Evolutionary conservation across 2,329 filamentous ascomycete genomes (phyloP).

Genomic region (Alternaria gansuensis): DNA sequence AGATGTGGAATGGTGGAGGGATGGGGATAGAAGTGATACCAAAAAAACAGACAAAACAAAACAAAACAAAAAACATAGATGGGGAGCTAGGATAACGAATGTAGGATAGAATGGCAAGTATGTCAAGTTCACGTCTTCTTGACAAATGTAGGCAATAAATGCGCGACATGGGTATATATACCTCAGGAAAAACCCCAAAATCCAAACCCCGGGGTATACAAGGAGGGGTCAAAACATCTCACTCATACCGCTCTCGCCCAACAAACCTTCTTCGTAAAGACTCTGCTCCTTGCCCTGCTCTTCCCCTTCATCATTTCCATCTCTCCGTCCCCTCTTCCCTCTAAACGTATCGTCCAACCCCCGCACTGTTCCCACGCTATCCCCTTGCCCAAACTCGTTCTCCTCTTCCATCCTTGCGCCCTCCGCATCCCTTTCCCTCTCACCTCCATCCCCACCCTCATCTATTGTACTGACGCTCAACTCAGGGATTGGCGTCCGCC

Average conservation of each 20-base stretch:
- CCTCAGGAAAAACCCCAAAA: background rate
- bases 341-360: constrained; percentile 58
- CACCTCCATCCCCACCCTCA: background rate
- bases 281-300: background rate
- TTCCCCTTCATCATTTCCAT: background rate
- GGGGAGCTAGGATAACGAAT: background rate
- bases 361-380: constrained; percentile 29
- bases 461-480: constrained; percentile 13
- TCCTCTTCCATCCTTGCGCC: constrained; percentile 15
- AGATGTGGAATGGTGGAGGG: constrained; percentile 1
- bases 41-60: too few species aligned
- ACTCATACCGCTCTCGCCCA: constrained; percentile 48
- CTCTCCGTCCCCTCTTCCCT: constrained; percentile 38
- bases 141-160: background rate
- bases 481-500: constrained; percentile 54
- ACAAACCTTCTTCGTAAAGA: constrained; percentile 16
- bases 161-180: background rate
- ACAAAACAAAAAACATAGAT: background rate
- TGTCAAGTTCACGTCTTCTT: too few species aligned
- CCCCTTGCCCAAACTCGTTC: constrained; percentile 38
- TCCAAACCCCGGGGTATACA: background rate
- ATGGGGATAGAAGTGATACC: too few species aligned
- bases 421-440: constrained; percentile 18
- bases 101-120: background rate
- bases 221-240: constrained; percentile 45